Evolutionary conservation across 2,329 filamentous ascomycete genomes (phyloP).

Genomic region (Talaromyces sp.): DNA sequence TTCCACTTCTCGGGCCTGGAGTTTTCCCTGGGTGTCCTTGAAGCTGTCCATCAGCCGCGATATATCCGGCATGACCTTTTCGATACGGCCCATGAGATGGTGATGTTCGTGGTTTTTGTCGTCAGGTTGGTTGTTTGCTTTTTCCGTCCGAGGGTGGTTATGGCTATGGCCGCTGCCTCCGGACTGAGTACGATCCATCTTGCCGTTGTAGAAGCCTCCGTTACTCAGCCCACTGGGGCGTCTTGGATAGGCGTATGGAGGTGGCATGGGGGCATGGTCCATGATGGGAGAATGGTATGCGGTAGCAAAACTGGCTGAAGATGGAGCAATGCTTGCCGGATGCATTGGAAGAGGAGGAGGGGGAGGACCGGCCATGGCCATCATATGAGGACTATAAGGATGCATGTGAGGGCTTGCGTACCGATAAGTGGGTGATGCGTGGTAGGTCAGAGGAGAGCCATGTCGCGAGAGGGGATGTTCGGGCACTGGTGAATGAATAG

Average conservation of each 20-base stretch:
- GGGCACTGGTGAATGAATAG: slow-evolving; percentile 14
- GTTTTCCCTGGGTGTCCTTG: slow-evolving; percentile 46
- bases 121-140: not conserved
- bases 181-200: slow-evolving; percentile 1
- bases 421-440: slow-evolving; percentile 20
- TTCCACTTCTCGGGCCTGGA: slow-evolving; percentile 44
- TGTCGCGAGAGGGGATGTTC: slow-evolving; percentile 19
- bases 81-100: slow-evolving; percentile 38
- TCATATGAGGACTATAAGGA: slow-evolving; percentile 30
- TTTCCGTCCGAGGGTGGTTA: slow-evolving; percentile 4
- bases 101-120: slow-evolving; percentile 23
- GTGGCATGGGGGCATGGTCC: slow-evolving; percentile 25
- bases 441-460: slow-evolving; percentile 15
- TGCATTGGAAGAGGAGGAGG: slow-evolving; percentile 21
- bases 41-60: slow-evolving; percentile 40
- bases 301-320: slow-evolving; percentile 22
- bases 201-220: slow-evolving; percentile 14
- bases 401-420: slow-evolving; percentile 31
- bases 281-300: slow-evolving; percentile 31
- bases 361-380: slow-evolving; percentile 20
- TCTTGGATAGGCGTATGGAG: slow-evolving; percentile 26
- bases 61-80: slow-evolving; percentile 43
- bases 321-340: slow-evolving; percentile 20
- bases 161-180: slow-evolving; percentile 5
- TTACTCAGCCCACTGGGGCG: slow-evolving; percentile 14